Base-by-base conservation (phyloP, 805 yeast genomes). In the Saturnispora besseyi region DNA sequence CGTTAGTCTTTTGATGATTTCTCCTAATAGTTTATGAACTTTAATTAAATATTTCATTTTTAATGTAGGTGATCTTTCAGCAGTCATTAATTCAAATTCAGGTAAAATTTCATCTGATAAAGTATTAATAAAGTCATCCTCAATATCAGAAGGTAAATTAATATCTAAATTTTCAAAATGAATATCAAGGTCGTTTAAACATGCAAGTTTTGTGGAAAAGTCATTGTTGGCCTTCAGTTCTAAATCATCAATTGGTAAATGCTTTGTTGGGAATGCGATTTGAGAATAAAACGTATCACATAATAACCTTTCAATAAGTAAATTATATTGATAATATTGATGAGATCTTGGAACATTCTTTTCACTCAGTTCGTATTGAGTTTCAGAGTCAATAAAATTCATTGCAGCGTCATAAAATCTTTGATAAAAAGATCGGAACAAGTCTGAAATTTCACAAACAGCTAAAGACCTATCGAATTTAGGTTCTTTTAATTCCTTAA, bases 391-490 rank as follows among this genome's bases (percentile, higher is more conserved):
- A 15, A 62, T 45, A 49, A 54, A 57, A 8, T 53, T 54, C 2
- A 44, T 15, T n/a, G 54, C 52, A 33, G 55, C 59, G 9, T 42
- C 18, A 49, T 60, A 56, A 45, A 66, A 67, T 9, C 61, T 59
- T 15, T 54, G 45, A 44, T 63, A 67, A 42, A 67, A 66, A n/a
- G 57, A 56, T 41, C 66, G 69, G 46, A 66, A 67, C 26, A 67
- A 51, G 29, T 62, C 65, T 0, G 68, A 63, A 29, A 67, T 62
- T 50, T 67, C 70, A 50, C 58, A 60, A 38, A 63, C 57, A 11
- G 69, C 67, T 42, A 66, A 55, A 0, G 71, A 69, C 45, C 62
- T 59, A n/a, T 63, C 58, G 53, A 67, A 67, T 36, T 64, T 55
- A 2, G 72, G 72, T 45, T 63, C 66, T 44, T 65, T 62, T 24